Percentiles rank a stretch among this genome's conserved stretches.
These are phyloP conservation scores for Nymphaea colorata DNA, from an alignment of 164 flowering plant species.

Conservation along the genomic window DNA sequence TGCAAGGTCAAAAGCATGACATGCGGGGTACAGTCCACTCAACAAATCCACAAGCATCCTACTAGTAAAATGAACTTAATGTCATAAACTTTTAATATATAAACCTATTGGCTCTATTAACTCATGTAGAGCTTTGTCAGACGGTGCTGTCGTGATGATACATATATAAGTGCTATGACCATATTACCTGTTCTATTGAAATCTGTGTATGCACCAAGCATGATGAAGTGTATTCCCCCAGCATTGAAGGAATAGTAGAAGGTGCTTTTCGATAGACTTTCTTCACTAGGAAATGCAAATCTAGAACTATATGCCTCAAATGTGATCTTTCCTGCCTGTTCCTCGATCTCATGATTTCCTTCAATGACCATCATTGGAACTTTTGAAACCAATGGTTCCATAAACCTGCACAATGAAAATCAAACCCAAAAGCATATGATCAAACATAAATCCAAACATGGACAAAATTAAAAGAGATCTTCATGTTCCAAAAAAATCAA, in stretches of 20 bases:
- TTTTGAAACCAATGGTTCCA: slow-evolving; percentile 74
- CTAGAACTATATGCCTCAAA: slow-evolving; percentile 81
- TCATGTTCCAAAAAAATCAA: neutral
- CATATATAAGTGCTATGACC: neutral
- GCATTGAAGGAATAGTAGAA: slow-evolving; percentile 91
- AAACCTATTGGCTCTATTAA: too few species aligned
- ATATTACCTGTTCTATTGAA: slow-evolving; percentile 49
- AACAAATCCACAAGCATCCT: too few species aligned
- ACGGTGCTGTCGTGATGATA: neutral
- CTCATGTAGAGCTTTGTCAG: too few species aligned
- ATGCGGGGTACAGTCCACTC: too few species aligned
- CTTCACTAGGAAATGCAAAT: slow-evolving; percentile 76
- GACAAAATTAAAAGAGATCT: neutral
- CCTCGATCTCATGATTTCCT: slow-evolving; percentile 92
- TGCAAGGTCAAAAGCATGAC: too few species aligned
- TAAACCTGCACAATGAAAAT: slow-evolving; percentile 39
- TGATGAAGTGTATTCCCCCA: slow-evolving; percentile 86
- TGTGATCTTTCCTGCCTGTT: slow-evolving; percentile 43
- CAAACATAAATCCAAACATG: neutral
- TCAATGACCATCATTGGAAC: slow-evolving; percentile 90
- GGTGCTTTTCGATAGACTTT: slow-evolving; percentile 70
- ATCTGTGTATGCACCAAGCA: slow-evolving; percentile 76
- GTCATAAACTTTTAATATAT: too few species aligned
- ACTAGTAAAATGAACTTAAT: too few species aligned
- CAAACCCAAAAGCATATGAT: neutral